Evolutionary conservation across 139 green algal species (phyloP).

Genomic region (Chlamydomonas urium): DNA sequence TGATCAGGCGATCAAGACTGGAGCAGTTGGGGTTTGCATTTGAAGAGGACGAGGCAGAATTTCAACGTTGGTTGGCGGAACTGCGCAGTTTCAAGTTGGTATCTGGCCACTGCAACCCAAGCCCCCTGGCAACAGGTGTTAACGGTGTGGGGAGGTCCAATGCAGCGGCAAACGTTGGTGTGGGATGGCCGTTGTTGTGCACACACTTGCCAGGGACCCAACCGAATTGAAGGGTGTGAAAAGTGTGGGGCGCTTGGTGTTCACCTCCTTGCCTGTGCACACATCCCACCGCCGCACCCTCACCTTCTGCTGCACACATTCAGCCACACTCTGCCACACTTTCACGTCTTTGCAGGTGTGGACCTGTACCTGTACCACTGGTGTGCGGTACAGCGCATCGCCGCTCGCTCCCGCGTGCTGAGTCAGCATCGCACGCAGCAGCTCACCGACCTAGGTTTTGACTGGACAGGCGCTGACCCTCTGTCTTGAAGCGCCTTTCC

Average conservation of each 20-base stretch:
- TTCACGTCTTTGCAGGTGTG: conserved; percentile 14
- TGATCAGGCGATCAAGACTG: no score
- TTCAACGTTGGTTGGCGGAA: conserved; percentile 59
- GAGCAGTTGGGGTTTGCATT: conserved; percentile 57
- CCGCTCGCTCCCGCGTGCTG: conserved; percentile 45
- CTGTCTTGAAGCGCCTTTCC: no score
- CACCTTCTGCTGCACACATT: no score
- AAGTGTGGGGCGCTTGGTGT: no score
- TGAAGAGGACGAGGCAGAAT: conserved; percentile 63
- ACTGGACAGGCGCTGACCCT: conserved; percentile 66
- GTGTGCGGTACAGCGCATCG: conserved; percentile 62
- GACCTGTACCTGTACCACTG: conserved; percentile 67
- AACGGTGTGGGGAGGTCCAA: no score
- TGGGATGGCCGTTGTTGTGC: no score
- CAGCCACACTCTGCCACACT: no score
- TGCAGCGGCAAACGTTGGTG: no score
- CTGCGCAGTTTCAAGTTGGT: conserved; percentile 38
- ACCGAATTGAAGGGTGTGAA: no score
- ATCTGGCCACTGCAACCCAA: conserved; percentile 47
- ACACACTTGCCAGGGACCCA: no score
- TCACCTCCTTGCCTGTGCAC: no score
- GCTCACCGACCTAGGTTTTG: conserved; percentile 60
- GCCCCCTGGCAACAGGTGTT: conserved; percentile 27
- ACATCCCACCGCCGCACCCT: no score
- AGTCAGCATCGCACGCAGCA: conserved; percentile 22